Evolutionary conservation across 2,329 filamentous ascomycete genomes (phyloP), one percentile per base, ranked within the genome.

Genomic region (Aspergillus sp.): DNA sequence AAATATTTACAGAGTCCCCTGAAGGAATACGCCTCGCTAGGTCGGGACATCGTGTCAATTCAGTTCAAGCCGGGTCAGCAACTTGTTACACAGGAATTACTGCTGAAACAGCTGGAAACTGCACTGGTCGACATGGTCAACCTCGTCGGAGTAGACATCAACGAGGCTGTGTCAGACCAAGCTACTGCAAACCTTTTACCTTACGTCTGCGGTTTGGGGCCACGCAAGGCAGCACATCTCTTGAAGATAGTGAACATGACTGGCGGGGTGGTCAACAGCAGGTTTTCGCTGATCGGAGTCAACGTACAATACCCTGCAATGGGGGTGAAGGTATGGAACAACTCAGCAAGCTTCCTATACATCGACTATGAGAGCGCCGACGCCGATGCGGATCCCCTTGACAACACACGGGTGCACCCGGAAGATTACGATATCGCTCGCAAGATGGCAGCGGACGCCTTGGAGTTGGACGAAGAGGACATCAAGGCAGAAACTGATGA

Each of bases 41-140:
- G 92, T 55, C 90, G 89, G 66, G 93, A 98, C 69, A 86, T 98
- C 59, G 80, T 88, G 12, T 96, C 93, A 1, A 83, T 99, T 59
- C 85, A 87, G 18, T 97, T 97, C 75, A 92, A 97, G 66, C 86
- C 90, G 3, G 93, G 92, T 66, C 95, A 99, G 72, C 89, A 93
- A 60, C 84, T 97, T 30, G 82, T 99, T 13, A 89, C 93, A 0
- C 85, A 92, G 59, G 93, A 98, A 38, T 93, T 96, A 77, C 82
- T 99, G 39, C 79, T 88, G 61, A 92, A 90, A 71, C 86, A 91
- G 59, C 83, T 99, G 15, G 95, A 99, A 68, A 96, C 90, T n/a
- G 91, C 93, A 44, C 90, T 99, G 86, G 93, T 99, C 11, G 95
- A 99, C 71, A 96, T 96, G 83, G 95, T 99, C 65, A 99, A 99